Conservation (phyloP, 495 filamentous ascomycete species). For the Podospora pseudocomata region DNA sequence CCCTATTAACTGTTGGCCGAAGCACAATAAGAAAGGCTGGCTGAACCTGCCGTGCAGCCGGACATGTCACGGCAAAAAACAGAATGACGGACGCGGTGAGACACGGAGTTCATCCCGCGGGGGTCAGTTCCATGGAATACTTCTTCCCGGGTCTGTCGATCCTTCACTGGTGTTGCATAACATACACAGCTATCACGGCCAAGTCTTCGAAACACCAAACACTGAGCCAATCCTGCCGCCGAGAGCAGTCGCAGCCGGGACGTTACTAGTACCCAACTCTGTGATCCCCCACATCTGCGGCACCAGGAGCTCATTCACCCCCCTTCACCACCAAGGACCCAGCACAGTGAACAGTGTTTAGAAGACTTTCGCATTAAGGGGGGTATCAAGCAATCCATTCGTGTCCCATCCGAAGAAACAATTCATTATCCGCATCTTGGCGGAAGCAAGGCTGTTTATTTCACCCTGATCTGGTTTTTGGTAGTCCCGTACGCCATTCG, state of each 20-base stretch:
- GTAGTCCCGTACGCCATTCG: slow-evolving; percentile 40
- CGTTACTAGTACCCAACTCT: neutral
- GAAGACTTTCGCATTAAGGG: slow-evolving; percentile 11
- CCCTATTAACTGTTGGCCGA: neutral
- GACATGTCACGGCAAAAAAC: neutral
- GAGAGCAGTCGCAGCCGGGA: no score
- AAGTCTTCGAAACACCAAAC: slow-evolving; percentile 7
- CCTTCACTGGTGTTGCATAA: slow-evolving; percentile 30
- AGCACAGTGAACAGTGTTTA: slow-evolving; percentile 11
- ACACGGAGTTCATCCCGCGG: neutral
- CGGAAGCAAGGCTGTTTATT: slow-evolving; percentile 35
- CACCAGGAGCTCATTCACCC: slow-evolving; percentile 6
- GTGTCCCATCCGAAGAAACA: slow-evolving; percentile 20
- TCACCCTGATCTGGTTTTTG: slow-evolving; percentile 39
- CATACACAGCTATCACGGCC: neutral
- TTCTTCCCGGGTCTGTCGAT: slow-evolving; percentile 17
- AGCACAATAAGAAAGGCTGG: neutral
- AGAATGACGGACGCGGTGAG: neutral
- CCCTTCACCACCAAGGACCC: slow-evolving; percentile 1
- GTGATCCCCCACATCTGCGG: neutral
- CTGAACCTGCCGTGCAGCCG: neutral
- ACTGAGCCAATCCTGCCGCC: neutral
- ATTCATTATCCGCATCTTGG: slow-evolving; percentile 24
- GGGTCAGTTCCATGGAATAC: neutral
- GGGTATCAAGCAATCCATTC: slow-evolving; percentile 23